Evolutionary conservation across 306 rosid species (phyloP).

Genomic region (Fragaria nilgerrensis): DNA sequence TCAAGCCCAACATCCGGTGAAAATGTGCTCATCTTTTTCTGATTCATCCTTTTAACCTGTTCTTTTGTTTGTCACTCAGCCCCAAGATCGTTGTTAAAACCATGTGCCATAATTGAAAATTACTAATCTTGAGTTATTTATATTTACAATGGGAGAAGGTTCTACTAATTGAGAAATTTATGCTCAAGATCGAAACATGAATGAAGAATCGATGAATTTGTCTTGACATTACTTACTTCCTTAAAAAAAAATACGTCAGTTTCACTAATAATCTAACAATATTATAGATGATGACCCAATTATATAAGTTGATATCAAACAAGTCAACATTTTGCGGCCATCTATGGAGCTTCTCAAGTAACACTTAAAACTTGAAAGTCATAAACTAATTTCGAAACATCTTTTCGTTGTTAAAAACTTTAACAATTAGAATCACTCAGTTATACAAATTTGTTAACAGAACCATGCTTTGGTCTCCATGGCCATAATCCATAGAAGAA

Average conservation of each 20-base stretch:
- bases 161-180: too few relatives aligned
- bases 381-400: too few relatives aligned
- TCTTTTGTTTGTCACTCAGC: not conserved
- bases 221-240: too few relatives aligned
- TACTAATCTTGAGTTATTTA: not conserved
- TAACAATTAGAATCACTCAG: too few relatives aligned
- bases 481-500: not conserved
- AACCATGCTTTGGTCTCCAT: not conserved
- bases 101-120: not conserved
- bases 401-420: not conserved
- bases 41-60: not conserved
- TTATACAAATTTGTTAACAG: not conserved
- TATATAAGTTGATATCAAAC: not conserved
- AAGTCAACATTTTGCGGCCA: not conserved
- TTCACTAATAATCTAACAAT: not conserved
- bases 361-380: too few relatives aligned
- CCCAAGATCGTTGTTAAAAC: not conserved
- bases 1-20: not conserved
- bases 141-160: not conserved
- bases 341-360: too few relatives aligned
- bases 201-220: not conserved
- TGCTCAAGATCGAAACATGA: not conserved
- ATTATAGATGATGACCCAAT: not conserved
- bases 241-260: too few relatives aligned
- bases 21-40: not conserved